Base-by-base conservation (phyloP, 352 stramenopile genomes). In the Phytophthora brassicae region DNA sequence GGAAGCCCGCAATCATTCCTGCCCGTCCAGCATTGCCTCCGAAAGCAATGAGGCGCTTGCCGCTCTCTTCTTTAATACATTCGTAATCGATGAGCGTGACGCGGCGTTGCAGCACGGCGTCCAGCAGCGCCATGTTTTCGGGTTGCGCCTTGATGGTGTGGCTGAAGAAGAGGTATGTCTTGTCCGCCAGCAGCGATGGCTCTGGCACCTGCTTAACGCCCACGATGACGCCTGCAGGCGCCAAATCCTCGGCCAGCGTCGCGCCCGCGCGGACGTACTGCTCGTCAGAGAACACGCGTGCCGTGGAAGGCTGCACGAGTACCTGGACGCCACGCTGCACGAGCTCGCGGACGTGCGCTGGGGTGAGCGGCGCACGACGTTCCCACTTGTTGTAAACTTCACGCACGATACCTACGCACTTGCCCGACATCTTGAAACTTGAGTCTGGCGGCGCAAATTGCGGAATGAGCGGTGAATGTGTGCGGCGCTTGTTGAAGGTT, bases 141-240 rank as follows among this genome's bases (percentile, higher is more conserved):
- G 85, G 80, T 74, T 99, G 96, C 38, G 92, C 96, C 68, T 99
- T 99, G 79, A 98, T 98, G 51, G 92, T 97, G 81, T 99, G 96
- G 59, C 85, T 96, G 70, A 99, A 99, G 77, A 98, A 98, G 60
- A 98, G 85, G 70, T 98, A 98, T 19, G 93, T 98, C 74, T 98
- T 98, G 33, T 98, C 80, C 7, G 80, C 52, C 43, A 98, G 70
- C 38, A 98, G 72, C 48, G 86, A 62, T 14, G 84, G 68, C 60
- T 85, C 84, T 12, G 83, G 86, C 43, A 97, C 88, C 56, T 98
- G 89, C 75, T 99, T 99, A 60, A 99, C 94, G 68, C 95, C 95
- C 50, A 99, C 83, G 61, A 99, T 97, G 44, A 98, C 77, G 57
- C 92, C 90, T 29, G 90, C 94, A 13, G 67, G 56, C 22, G 68